Evolutionary conservation across 192 early-diverging fungal species (phyloP).

Genomic region (Backusella circina): DNA sequence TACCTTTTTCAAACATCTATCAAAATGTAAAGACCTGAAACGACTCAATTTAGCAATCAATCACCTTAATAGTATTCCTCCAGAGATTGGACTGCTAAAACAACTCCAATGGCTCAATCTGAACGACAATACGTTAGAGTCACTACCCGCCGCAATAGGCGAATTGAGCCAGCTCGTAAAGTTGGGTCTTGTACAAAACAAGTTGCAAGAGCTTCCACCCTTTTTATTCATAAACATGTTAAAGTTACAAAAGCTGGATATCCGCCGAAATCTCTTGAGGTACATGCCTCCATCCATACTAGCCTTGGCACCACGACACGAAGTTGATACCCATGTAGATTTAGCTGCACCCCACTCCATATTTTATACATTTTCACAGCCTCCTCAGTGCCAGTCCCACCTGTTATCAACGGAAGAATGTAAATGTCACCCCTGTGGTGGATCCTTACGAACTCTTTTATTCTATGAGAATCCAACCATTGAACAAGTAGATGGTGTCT

Average conservation of each 20-base stretch:
- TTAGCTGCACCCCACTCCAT: neutral
- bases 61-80: constrained; percentile 30
- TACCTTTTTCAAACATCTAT: neutral
- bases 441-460: neutral
- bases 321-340: neutral
- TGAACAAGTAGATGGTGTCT: constrained; percentile 14
- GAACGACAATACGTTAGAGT: constrained; percentile 41
- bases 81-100: constrained; percentile 29
- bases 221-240: constrained; percentile 26
- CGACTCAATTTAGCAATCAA: constrained; percentile 49
- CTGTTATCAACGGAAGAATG: neutral
- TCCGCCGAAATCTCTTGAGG: constrained; percentile 38
- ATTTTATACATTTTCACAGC: neutral
- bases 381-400: neutral
- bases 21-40: constrained; percentile 18
- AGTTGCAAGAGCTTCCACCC: constrained; percentile 28
- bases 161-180: constrained; percentile 40
- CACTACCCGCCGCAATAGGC: constrained; percentile 30
- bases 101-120: constrained; percentile 46
- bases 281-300: constrained; percentile 32
- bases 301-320: neutral
- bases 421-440: neutral
- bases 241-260: constrained; percentile 40
- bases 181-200: constrained; percentile 47
- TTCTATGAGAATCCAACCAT: constrained; percentile 1